Evolutionary conservation across 352 stramenopile genomes (phyloP).

Genomic region (Bremia lactucae): DNA sequence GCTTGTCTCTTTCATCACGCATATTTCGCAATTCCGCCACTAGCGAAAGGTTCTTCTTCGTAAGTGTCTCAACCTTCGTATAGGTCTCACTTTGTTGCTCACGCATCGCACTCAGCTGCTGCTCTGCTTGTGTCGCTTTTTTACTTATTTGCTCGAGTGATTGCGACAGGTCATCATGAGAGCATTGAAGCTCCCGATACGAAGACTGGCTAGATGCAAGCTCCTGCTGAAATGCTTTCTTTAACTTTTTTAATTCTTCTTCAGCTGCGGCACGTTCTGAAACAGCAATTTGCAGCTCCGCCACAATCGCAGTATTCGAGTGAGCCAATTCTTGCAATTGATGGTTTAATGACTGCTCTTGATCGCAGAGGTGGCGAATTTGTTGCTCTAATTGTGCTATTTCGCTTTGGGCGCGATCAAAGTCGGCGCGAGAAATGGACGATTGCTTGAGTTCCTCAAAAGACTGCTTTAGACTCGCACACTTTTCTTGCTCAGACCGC

Average conservation of each 20-base stretch:
- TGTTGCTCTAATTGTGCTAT: constrained; percentile 26
- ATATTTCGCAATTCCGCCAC: constrained; percentile 37
- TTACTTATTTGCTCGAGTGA: constrained; percentile 33
- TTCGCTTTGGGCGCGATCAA: constrained; percentile 26
- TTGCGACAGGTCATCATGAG: constrained; percentile 38
- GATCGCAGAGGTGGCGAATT: constrained; percentile 23
- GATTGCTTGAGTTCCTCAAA: constrained; percentile 16
- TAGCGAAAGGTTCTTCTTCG: constrained; percentile 50
- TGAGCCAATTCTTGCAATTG: constrained; percentile 20
- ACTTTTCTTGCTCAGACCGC: constrained; percentile 20
- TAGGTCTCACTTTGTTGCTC: constrained; percentile 28
- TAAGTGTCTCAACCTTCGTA: constrained; percentile 45
- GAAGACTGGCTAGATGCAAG: constrained; percentile 20
- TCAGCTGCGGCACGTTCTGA: constrained; percentile 22
- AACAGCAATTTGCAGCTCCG: constrained; percentile 14
- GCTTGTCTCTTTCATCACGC: constrained; percentile 38
- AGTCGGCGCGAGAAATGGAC: constrained; percentile 18
- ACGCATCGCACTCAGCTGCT: constrained; percentile 29
- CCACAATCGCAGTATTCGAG: constrained; percentile 20
- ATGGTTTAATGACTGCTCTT: constrained; percentile 30
- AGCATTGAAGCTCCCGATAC: constrained; percentile 28
- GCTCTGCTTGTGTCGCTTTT: constrained; percentile 32
- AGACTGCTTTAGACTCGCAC: constrained; percentile 12
- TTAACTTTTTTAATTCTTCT: constrained; percentile 21
- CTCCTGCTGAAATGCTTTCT: constrained; percentile 20